phyloP scores from a whole-genome alignment of 345 rosid species.

The Pugionium cornutum region DNA sequence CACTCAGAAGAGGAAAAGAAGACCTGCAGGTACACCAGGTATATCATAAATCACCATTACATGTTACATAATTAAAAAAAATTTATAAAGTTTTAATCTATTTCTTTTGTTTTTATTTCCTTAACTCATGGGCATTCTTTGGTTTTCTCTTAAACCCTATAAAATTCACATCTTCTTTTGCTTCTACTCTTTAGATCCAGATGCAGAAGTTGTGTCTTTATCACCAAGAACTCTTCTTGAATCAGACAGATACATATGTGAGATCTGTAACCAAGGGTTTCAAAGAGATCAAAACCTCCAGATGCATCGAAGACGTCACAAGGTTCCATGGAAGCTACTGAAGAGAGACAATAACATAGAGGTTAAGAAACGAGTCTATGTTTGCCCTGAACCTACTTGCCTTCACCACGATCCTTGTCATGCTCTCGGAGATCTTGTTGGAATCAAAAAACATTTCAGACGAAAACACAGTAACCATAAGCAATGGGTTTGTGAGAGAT shows the following conservation, averaged over 20 bases:
- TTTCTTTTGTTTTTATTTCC: background rate
- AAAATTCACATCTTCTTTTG: background rate
- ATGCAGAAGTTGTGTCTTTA: constrained; percentile 82
- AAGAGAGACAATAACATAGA: constrained; percentile 69
- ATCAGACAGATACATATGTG: constrained; percentile 79
- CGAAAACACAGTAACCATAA: constrained; percentile 76
- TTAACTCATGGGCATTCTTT: background rate
- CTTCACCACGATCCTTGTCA: constrained; percentile 86
- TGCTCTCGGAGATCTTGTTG: constrained; percentile 85
- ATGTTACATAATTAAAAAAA: no score
- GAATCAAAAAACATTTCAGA: constrained; percentile 77
- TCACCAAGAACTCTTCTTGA: constrained; percentile 73
- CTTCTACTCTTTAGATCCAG: constrained; percentile 57
- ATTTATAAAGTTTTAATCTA: constrained; percentile 3
- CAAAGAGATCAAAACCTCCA: constrained; percentile 88
- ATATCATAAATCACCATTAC: constrained; percentile 33
- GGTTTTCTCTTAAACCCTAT: constrained; percentile 4
- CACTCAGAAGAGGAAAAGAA: constrained; percentile 66
- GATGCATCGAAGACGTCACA: constrained; percentile 85
- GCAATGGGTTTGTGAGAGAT: constrained; percentile 82
- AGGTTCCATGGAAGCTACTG: constrained; percentile 84
- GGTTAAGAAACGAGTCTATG: constrained; percentile 74
- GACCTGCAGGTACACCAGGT: constrained; percentile 92
- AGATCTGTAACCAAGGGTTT: constrained; percentile 92
- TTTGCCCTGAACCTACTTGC: constrained; percentile 77